Base-by-base conservation (phyloP, 352 stramenopile genomes). In the Globisporangium recalcitrans region DNA sequence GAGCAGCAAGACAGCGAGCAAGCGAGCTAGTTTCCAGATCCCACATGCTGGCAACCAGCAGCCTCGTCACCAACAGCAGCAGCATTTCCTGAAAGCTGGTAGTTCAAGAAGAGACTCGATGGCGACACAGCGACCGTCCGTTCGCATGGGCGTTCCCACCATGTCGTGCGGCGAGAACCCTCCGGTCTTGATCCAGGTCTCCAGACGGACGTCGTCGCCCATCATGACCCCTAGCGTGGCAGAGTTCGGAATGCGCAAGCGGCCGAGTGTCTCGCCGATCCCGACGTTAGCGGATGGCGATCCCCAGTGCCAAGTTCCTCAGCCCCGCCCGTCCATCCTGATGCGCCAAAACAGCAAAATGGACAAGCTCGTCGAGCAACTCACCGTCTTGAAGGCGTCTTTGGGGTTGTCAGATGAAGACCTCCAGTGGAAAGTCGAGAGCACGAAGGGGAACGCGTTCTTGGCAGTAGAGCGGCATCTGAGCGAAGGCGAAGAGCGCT, bases 391-490 rank as follows among this genome's bases (percentile, higher is more conserved):
- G 22, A 92, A 92, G 51, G 84, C 80, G 14, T 79, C 76, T 19
- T 68, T 92, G 3, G 83, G 83, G 3, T 72, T 92, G 21, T 87
- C 78, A 9, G 83, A 92, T 13, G 83, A 92, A 68, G 83, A 92
- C 21, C 70, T 92, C 29, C 71, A 86, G 48, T 93, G 81, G 83
- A 88, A 88, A 60, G 77, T 93, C 27, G 81, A 93, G 52, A 89
- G 78, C 52, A 63, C 80, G 21, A 86, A 88, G 49, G 79, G 79
- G 2, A 92, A 93, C 46, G 80, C 80, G 14, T 93, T 85, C 64
- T 57, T 88, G 2, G 75, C 79, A 22, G 81, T 81, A 1, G 82
- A 90, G 59, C 63, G 65, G 0, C 77, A 86, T 31, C 58, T 90
- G 21, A 60, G 54, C 44, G 70, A 75, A 13, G 76, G 78, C 24